Evolutionary conservation across 805 yeast species (phyloP).

Genomic region (Saccharomycopsis sp.): DNA sequence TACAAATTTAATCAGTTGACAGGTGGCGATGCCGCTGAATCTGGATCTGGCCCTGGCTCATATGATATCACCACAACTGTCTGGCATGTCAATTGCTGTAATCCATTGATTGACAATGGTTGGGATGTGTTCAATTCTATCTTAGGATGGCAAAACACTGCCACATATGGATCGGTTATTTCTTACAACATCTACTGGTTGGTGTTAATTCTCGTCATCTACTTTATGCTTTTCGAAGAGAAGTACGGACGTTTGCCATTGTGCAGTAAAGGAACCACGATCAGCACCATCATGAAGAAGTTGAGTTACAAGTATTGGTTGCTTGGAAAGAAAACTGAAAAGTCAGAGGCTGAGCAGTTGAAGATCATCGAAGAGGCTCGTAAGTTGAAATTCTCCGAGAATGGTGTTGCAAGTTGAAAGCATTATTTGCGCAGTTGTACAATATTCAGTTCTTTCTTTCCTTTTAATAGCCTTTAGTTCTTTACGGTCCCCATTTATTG

Average conservation of each 20-base stretch:
- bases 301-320: background rate
- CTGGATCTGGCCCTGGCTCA: slow-evolving; percentile 91
- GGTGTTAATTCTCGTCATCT: slow-evolving; percentile 44
- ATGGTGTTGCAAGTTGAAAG: background rate
- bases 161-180: slow-evolving; percentile 85
- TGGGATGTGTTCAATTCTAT: slow-evolving; percentile 95
- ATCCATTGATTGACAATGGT: slow-evolving; percentile 84
- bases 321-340: slow-evolving; percentile 1
- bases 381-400: background rate
- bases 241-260: slow-evolving; percentile 67
- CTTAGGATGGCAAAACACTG: slow-evolving; percentile 95
- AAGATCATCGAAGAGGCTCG: background rate
- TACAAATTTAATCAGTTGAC: slow-evolving; percentile 54
- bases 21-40: slow-evolving; percentile 93
- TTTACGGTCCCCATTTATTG: background rate
- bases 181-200: slow-evolving; percentile 89
- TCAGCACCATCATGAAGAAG: background rate
- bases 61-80: slow-evolving; percentile 72
- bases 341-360: background rate
- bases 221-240: slow-evolving; percentile 74
- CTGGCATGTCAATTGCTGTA: slow-evolving; percentile 97
- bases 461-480: background rate
- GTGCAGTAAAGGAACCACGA: background rate
- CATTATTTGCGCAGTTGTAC: background rate
- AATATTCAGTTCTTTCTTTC: background rate